Conservation (phyloP, 768 basidiomycete genomes). For the Hypsizygus marmoreus region DNA sequence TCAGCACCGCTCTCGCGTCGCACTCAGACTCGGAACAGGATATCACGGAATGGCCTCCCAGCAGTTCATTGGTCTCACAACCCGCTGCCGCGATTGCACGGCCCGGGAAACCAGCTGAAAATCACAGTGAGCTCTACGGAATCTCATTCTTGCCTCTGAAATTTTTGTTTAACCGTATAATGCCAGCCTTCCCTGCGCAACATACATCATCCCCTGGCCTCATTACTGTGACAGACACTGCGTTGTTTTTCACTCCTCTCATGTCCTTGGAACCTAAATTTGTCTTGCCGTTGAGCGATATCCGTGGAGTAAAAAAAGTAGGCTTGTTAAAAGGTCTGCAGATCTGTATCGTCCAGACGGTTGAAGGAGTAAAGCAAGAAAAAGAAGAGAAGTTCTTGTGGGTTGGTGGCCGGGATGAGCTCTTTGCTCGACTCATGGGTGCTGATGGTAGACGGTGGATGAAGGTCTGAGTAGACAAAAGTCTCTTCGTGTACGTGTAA, state of each 20-base stretch:
- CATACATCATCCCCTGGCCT: constrained; percentile 55
- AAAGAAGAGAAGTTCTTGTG: constrained; percentile 59
- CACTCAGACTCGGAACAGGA: not conserved
- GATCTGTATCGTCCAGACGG: constrained; percentile 41
- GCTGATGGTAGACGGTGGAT: constrained; percentile 51
- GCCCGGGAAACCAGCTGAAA: not conserved
- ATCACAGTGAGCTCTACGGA: constrained; percentile 8
- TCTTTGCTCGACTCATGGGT: constrained; percentile 66
- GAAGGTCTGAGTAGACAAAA: constrained; percentile 38
- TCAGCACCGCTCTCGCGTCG: too few species aligned
- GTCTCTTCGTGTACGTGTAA: too few species aligned
- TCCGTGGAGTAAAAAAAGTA: constrained; percentile 60
- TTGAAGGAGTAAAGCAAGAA: constrained; percentile 32
- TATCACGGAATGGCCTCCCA: not conserved
- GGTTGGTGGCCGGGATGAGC: constrained; percentile 63
- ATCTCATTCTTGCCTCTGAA: not conserved
- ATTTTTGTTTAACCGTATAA: constrained; percentile 1
- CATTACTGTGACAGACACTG: constrained; percentile 53
- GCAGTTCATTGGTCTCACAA: not conserved
- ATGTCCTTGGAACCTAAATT: constrained; percentile 46
- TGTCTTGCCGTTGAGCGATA: constrained; percentile 42
- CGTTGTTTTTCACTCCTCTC: constrained; percentile 58
- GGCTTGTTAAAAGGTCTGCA: constrained; percentile 55
- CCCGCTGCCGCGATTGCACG: not conserved
- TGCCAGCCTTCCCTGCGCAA: constrained; percentile 62